These are phyloP conservation scores for Pseudoneurospora amorphoporcata DNA, from an alignment of 495 filamentous ascomycete genomes.

Conservation along the genomic window DNA sequence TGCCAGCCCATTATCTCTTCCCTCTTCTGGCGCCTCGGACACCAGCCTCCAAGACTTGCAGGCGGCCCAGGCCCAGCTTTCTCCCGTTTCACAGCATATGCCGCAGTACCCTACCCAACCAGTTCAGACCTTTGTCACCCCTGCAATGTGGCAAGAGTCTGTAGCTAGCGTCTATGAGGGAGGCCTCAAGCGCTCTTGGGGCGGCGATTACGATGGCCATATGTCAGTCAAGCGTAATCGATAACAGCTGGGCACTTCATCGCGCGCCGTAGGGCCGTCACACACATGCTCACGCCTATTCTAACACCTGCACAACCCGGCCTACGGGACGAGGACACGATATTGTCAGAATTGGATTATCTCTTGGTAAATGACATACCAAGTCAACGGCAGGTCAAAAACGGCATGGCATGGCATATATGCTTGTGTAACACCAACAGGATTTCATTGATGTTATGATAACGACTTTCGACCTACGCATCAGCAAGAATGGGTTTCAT, in stretches of 20 bases:
- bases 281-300: background rate
- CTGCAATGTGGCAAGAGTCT: slow-evolving; percentile 92
- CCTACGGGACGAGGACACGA: background rate
- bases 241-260: background rate
- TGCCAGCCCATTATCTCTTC: slow-evolving; percentile 31
- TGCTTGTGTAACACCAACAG: background rate
- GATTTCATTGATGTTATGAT: background rate
- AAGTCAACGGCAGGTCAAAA: background rate
- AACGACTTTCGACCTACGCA: background rate
- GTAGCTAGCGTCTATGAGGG: slow-evolving; percentile 84
- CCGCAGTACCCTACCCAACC: slow-evolving; percentile 46
- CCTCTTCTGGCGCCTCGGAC: slow-evolving; percentile 40
- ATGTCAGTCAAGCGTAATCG: slow-evolving; percentile 16
- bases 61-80: slow-evolving; percentile 38
- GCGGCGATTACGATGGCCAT: slow-evolving; percentile 34
- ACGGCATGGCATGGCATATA: background rate
- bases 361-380: background rate
- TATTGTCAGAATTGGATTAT: background rate
- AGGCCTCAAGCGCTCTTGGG: slow-evolving; percentile 66
- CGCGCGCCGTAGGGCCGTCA: background rate
- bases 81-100: slow-evolving; percentile 43
- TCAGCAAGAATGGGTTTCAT: background rate
- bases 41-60: slow-evolving; percentile 41
- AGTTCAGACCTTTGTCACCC: slow-evolving; percentile 63
- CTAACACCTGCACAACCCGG: background rate